A percentile compares a stretch with the other conserved stretches of the same genome.
Evolutionary conservation across 2,329 filamentous ascomycete genomes (phyloP).

Genomic region (Mariannaea elegans): DNA sequence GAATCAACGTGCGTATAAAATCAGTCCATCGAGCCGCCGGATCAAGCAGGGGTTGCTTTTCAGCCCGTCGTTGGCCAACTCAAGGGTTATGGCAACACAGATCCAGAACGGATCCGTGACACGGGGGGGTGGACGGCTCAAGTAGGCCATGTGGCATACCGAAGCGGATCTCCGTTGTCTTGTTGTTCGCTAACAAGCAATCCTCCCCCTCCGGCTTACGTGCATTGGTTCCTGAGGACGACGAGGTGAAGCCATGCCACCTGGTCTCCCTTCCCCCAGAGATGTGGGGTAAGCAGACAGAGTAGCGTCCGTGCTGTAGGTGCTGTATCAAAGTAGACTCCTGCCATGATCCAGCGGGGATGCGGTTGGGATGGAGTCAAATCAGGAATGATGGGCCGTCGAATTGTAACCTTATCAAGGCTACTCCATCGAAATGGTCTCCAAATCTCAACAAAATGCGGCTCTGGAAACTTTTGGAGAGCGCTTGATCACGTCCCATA

Average conservation of each 20-base stretch:
- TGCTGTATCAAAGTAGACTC: no score
- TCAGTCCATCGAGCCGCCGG: conserved; percentile 13
- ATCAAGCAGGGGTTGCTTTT: conserved; percentile 7
- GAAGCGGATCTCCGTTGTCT: background rate
- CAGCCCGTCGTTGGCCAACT: conserved; percentile 3
- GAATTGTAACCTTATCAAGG: background rate
- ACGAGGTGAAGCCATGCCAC: conserved; percentile 13
- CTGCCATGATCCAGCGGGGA: conserved; percentile 1
- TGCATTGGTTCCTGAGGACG: conserved; percentile 17
- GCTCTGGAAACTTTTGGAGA: conserved; percentile 29
- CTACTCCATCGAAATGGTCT: conserved; percentile 7
- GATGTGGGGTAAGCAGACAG: conserved; percentile 13
- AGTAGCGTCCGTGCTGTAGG: conserved; percentile 1
- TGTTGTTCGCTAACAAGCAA: conserved; percentile 2
- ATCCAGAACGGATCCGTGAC: conserved; percentile 14
- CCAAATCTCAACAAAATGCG: conserved; percentile 34
- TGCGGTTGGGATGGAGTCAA: background rate
- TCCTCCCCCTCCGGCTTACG: conserved; percentile 7
- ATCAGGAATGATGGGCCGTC: background rate
- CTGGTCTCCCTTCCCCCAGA: background rate
- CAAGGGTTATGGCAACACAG: background rate
- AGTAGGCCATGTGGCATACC: conserved; percentile 20
- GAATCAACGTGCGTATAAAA: background rate
- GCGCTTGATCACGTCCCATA: conserved; percentile 25
- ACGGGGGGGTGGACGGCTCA: conserved; percentile 11